Conservation (phyloP, 495 filamentous ascomycete species). For the Neurospora sp. region DNA sequence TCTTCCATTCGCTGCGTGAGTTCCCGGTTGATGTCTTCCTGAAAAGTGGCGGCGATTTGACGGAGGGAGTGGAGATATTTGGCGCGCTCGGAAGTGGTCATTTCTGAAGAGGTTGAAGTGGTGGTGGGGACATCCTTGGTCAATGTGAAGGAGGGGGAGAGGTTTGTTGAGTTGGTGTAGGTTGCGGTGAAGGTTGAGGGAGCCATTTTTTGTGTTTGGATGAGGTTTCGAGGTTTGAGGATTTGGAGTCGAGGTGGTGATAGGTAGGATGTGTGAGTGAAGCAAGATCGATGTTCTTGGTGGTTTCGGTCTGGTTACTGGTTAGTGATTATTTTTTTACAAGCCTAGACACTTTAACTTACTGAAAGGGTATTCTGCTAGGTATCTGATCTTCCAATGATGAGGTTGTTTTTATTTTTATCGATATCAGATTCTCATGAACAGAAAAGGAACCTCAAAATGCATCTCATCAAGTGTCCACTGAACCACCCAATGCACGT, state of each 20-base stretch:
- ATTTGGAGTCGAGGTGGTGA: not conserved
- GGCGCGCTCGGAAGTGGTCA: constrained; percentile 33
- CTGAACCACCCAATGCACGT: not conserved
- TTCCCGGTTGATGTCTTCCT: constrained; percentile 69
- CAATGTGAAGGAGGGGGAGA: constrained; percentile 31
- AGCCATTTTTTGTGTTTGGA: constrained; percentile 5
- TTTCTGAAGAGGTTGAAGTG: constrained; percentile 6
- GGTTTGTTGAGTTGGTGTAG: constrained; percentile 49
- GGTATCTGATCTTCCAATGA: not conserved
- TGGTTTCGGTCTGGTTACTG: not conserved
- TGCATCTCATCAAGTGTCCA: not conserved
- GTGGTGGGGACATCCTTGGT: constrained; percentile 29
- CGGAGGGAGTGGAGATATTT: constrained; percentile 60
- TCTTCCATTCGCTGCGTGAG: constrained; percentile 84
- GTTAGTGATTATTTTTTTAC: not conserved
- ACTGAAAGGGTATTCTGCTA: not conserved
- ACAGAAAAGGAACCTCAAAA: not conserved
- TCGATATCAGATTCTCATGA: not conserved
- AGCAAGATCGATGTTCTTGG: not conserved
- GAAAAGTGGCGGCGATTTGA: constrained; percentile 47
- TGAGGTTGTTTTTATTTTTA: not conserved
- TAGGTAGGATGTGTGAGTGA: not conserved
- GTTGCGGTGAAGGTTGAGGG: constrained; percentile 30
- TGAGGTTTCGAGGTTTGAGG: not conserved
- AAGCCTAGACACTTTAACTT: not conserved